Evolutionary conservation across 495 filamentous ascomycete species (phyloP).

Genomic region (Aspergillus nanangensis): DNA sequence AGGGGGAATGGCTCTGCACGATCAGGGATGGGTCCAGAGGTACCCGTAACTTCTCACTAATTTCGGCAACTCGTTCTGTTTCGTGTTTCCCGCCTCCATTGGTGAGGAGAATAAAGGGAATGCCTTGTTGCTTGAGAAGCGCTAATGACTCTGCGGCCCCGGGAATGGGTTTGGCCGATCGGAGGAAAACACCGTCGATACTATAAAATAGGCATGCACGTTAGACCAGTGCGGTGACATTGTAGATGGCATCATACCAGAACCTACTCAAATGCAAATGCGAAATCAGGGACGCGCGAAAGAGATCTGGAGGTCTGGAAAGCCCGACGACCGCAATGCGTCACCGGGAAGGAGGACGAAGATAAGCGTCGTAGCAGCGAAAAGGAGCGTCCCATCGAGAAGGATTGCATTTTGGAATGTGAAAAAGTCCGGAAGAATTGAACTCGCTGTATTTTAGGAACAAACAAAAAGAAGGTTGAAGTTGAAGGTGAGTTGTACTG

Average conservation of each 20-base stretch:
- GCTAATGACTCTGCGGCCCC: conserved; percentile 70
- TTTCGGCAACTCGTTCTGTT: conserved; percentile 61
- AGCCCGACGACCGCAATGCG: conserved; percentile 14
- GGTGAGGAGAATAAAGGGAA: conserved; percentile 83
- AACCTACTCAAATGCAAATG: conserved; percentile 81
- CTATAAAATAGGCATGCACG: conserved; percentile 32
- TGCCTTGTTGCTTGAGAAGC: conserved; percentile 62
- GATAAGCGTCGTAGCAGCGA: conserved; percentile 24
- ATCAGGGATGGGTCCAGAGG: conserved; percentile 61
- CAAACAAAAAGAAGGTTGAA: not conserved
- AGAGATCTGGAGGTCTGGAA: conserved; percentile 29
- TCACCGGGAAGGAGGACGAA: conserved; percentile 14
- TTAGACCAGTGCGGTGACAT: conserved; percentile 1
- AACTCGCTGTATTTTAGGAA: conserved; percentile 24
- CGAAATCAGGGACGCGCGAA: conserved; percentile 54
- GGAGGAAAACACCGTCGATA: conserved; percentile 95
- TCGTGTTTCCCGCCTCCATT: conserved; percentile 86
- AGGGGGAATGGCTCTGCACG: conserved; percentile 83
- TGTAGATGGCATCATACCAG: not conserved
- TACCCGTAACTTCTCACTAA: conserved; percentile 59
- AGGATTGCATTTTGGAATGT: conserved; percentile 9
- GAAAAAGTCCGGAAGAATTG: not conserved
- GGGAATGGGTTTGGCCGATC: conserved; percentile 73
- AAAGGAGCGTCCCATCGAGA: conserved; percentile 24
- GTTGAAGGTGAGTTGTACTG: too few relatives aligned